phyloP scores from a whole-genome alignment of 345 rosid genomes.

The Draba incana region DNA sequence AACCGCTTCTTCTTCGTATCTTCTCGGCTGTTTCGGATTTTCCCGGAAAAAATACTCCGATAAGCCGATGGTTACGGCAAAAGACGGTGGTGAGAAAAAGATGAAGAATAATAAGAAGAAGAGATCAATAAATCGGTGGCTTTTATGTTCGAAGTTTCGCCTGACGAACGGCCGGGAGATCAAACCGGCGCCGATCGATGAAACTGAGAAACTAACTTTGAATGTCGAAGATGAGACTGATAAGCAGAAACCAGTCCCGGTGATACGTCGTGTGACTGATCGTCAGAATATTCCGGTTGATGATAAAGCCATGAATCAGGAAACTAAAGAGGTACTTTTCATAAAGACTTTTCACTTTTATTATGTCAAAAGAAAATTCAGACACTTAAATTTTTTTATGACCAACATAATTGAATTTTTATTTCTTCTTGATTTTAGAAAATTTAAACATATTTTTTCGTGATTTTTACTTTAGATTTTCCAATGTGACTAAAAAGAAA shows the following conservation, averaged over 20 bases:
- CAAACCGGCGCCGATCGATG: constrained; percentile 53
- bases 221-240: neutral
- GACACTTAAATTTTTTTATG: neutral
- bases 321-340: constrained; percentile 31
- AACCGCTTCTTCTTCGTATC: constrained; percentile 31
- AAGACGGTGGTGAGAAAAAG: constrained; percentile 18
- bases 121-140: constrained; percentile 15
- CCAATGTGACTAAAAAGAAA: neutral
- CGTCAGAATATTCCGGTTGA: constrained; percentile 29
- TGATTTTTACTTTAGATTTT: neutral
- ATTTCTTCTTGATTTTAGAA: neutral
- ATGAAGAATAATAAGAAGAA: constrained; percentile 5
- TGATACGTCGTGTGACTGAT: constrained; percentile 38
- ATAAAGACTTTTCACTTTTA: neutral
- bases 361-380: neutral
- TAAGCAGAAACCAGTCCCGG: constrained; percentile 25
- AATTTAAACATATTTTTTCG: neutral
- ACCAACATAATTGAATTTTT: neutral
- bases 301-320: constrained; percentile 26
- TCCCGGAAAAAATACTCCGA: constrained; percentile 35
- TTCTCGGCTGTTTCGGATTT: constrained; percentile 56
- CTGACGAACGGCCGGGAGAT: constrained; percentile 44
- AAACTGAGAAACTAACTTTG: constrained; percentile 22
- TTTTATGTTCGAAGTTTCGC: constrained; percentile 40
- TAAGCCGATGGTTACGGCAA: constrained; percentile 6